Evolutionary conservation across 768 basidiomycete genomes (phyloP), one percentile per base, ranked within the genome.

Genomic region (Dendrothele bispora): DNA sequence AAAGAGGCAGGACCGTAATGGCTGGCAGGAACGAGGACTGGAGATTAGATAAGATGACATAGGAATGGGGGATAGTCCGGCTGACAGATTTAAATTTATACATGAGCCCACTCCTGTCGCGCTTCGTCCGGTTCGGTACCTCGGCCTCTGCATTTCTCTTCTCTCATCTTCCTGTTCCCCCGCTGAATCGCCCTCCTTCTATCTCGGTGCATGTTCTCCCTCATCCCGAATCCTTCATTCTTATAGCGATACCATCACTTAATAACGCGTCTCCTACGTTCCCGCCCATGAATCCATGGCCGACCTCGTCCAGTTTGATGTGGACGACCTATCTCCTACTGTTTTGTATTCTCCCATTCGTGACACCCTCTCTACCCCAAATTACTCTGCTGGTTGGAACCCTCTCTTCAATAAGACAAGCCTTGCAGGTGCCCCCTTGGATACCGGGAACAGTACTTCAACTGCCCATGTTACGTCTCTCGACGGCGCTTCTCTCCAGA

Each of bases 291-390:
- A 46, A 27, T 57, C 37, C 53, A 78, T 74, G 72, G 68, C 67
- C 30, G 52, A 55, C 39, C 60, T 60, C 39, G 50, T 56, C 43
- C 61, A 73, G 49, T 70, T 87, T 64, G 54, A 63, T 49, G 69
- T 90, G 56, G 78, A 84, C 63, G 81, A 88, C 61, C 80, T 81
- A 45, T 88, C 87, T 35, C 87, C 87, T 4, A 58, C 71, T 38
- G 68, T 89, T 54, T 52, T 56, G 22, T 90, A 88, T 68, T 71
- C 62, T 49, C 87, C 88, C 20, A 77, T 81, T 50, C 58, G 68
- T 35, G 83, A 86, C 62, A 77, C 75, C 10, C 67, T 80, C 48
- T 68, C 76, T 32, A 61, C 73, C 41, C 64, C 78, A 1, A 70
- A 82, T 55, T 56, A 80, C 34, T 56, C 63, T 17, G 72, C 69